These are phyloP conservation scores for Trichoderma gamsii DNA, from an alignment of 495 filamentous ascomycete genomes.

Conservation along the genomic window DNA sequence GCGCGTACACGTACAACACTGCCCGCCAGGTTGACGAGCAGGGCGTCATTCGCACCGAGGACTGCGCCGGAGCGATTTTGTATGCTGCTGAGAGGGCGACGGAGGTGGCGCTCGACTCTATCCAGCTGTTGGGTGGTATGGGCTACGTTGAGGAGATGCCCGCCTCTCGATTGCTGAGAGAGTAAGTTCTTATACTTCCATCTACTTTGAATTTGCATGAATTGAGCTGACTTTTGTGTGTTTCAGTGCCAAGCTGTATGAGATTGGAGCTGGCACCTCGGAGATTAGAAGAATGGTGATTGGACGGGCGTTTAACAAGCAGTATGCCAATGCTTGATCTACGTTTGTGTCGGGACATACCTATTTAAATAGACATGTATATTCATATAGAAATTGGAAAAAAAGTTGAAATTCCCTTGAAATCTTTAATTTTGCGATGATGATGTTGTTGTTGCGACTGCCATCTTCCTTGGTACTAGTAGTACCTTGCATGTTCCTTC, in stretches of 20 bases:
- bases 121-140: constrained; percentile 91
- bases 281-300: constrained; percentile 94
- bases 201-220: not conserved
- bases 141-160: constrained; percentile 95
- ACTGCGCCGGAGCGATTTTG: constrained; percentile 90
- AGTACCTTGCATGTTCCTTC: too few relatives aligned
- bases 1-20: constrained; percentile 72
- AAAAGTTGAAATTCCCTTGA: not conserved
- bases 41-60: constrained; percentile 69
- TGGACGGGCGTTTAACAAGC: constrained; percentile 87
- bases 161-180: constrained; percentile 75
- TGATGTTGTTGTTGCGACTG: too few relatives aligned
- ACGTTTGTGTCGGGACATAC: not conserved
- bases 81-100: constrained; percentile 93
- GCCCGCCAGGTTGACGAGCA: constrained; percentile 69
- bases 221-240: constrained; percentile 17
- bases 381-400: not conserved
- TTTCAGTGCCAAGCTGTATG: constrained; percentile 63
- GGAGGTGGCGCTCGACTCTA: constrained; percentile 80
- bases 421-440: too few relatives aligned
- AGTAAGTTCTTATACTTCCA: constrained; percentile 37
- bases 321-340: constrained; percentile 50
- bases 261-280: constrained; percentile 94
- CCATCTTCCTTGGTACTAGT: too few relatives aligned
- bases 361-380: not conserved